These are phyloP conservation scores for Phylloporus arenicola DNA, from an alignment of 768 basidiomycete species.

Conservation along the genomic window DNA sequence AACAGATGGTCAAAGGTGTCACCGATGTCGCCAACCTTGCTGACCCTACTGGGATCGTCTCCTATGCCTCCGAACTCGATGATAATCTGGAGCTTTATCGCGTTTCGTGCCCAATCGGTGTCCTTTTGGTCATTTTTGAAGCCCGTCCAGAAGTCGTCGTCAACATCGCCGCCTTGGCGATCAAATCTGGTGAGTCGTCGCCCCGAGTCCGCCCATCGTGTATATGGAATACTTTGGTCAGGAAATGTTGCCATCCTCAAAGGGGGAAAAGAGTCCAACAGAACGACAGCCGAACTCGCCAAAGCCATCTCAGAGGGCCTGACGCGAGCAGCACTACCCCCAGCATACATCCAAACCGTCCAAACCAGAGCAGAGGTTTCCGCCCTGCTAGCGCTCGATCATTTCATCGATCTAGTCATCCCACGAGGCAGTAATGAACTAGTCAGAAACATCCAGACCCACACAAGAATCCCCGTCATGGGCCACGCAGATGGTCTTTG, in stretches of 20 bases:
- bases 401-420: conserved; percentile 94
- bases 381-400: conserved; percentile 77
- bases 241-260: conserved; percentile 97
- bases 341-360: conserved; percentile 83
- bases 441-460: conserved; percentile 83
- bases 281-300: conserved; percentile 73
- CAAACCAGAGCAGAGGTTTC: conserved; percentile 91
- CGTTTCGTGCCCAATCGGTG: conserved; percentile 94
- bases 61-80: conserved; percentile 88
- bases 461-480: conserved; percentile 94
- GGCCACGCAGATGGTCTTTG: conserved; percentile 98
- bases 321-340: conserved; percentile 63
- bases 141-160: conserved; percentile 96
- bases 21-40: conserved; percentile 79
- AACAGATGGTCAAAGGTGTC: conserved; percentile 88
- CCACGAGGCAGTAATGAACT: conserved; percentile 91
- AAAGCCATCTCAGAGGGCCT: conserved; percentile 77
- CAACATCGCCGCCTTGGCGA: conserved; percentile 92
- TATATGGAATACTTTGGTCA: conserved; percentile 26
- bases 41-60: conserved; percentile 80
- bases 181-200: conserved; percentile 77
- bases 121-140: conserved; percentile 94
- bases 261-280: conserved; percentile 91
- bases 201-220: not conserved
- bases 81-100: conserved; percentile 85